Percentiles rank a stretch among this genome's conserved stretches.
phyloP scores from a whole-genome alignment of 257 asterid genomes.

The Solanum chiquidenum region DNA sequence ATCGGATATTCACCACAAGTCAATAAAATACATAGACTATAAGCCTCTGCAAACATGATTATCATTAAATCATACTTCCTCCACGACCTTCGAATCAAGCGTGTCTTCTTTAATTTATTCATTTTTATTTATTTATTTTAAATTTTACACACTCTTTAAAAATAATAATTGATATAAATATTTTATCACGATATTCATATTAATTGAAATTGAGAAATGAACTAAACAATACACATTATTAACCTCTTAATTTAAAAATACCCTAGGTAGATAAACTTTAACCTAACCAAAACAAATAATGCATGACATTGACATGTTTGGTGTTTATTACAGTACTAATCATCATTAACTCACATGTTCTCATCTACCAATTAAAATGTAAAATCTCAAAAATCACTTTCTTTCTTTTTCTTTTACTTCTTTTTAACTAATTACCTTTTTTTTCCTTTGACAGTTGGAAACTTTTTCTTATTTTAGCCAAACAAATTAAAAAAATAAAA shows the following conservation, averaged over 20 bases:
- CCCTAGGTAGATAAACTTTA: background rate
- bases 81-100: accelerated
- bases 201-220: background rate
- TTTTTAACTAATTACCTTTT: background rate
- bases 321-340: background rate
- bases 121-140: background rate
- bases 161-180: background rate
- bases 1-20: background rate
- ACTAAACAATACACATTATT: background rate
- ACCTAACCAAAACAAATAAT: background rate
- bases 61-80: background rate
- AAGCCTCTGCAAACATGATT: background rate
- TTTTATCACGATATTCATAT: background rate
- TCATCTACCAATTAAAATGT: background rate
- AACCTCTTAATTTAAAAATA: background rate
- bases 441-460: background rate
- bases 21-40: background rate
- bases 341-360: background rate
- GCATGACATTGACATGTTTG: background rate
- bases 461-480: background rate
- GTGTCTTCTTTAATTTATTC: no score
- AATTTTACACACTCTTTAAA: background rate
- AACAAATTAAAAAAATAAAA: background rate
- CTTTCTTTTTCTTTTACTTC: no score
- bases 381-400: background rate